Evolutionary conservation across 2,329 filamentous ascomycete species (phyloP).

Genomic region (Clarireedia monteithiana): DNA sequence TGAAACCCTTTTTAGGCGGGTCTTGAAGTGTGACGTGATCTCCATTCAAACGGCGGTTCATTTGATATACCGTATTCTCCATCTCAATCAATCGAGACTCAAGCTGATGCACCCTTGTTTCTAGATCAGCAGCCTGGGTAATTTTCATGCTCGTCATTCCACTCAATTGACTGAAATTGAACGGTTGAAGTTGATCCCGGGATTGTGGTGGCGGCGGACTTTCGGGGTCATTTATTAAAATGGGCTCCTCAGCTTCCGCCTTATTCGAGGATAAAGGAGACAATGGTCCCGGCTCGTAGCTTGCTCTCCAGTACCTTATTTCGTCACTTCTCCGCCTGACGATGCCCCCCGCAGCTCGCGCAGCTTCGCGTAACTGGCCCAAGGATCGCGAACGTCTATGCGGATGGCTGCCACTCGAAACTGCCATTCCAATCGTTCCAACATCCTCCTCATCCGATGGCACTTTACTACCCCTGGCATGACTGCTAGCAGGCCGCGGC

Average conservation of each 20-base stretch:
- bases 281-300: slow-evolving; percentile 44
- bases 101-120: slow-evolving; percentile 43
- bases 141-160: slow-evolving; percentile 49
- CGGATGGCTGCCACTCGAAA: slow-evolving; percentile 45
- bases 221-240: slow-evolving; percentile 28
- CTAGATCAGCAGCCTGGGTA: slow-evolving; percentile 45
- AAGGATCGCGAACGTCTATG: slow-evolving; percentile 53
- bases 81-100: slow-evolving; percentile 45
- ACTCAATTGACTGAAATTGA: slow-evolving; percentile 44
- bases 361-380: slow-evolving; percentile 42
- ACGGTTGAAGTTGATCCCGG: slow-evolving; percentile 40
- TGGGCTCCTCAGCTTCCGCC: slow-evolving; percentile 31
- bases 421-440: slow-evolving; percentile 48
- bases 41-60: slow-evolving; percentile 9
- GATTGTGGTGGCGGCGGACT: slow-evolving; percentile 11
- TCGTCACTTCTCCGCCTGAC: slow-evolving; percentile 52
- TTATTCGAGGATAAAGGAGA: slow-evolving; percentile 44
- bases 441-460: slow-evolving; percentile 20
- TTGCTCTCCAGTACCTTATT: slow-evolving; percentile 56
- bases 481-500: slow-evolving; percentile 53
- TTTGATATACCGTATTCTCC: slow-evolving; percentile 32
- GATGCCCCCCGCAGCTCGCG: slow-evolving; percentile 26
- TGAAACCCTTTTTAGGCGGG: slow-evolving; percentile 14
- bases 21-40: slow-evolving; percentile 21
- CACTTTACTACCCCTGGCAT: slow-evolving; percentile 40